A percentile compares a stretch with the other conserved stretches of the same genome.
Conservation (phyloP, 306 rosid genomes). For the Prunus persica region DNA sequence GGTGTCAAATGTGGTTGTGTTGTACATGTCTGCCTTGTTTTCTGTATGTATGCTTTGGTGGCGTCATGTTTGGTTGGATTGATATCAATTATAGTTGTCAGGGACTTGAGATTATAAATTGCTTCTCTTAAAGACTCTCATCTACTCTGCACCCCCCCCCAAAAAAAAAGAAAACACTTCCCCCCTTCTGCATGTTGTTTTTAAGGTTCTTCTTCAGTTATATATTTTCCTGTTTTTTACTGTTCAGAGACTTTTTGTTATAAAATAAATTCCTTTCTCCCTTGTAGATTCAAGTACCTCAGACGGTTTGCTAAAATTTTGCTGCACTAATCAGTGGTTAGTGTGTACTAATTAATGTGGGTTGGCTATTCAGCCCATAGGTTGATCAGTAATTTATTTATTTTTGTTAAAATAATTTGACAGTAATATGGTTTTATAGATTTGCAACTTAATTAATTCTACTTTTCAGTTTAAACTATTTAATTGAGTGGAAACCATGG, state of each 20-base stretch:
- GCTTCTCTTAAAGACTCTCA: not conserved
- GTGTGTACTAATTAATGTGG: too few relatives aligned
- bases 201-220: not conserved
- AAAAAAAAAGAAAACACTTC: too few relatives aligned
- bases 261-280: too few relatives aligned
- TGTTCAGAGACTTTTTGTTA: too few relatives aligned
- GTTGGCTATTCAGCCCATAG: too few relatives aligned
- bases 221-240: not conserved
- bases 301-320: too few relatives aligned
- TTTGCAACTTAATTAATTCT: not conserved
- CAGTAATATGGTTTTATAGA: not conserved
- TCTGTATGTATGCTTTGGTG: not conserved
- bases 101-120: not conserved
- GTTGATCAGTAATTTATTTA: too few relatives aligned
- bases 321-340: too few relatives aligned
- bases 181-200: not conserved
- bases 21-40: not conserved
- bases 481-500: not conserved
- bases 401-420: too few relatives aligned
- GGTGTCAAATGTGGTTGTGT: not conserved
- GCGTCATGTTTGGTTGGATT: not conserved
- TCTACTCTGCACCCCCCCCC: not conserved
- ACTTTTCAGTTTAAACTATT: not conserved
- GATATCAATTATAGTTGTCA: not conserved
- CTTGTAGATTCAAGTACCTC: too few relatives aligned